Base-by-base conservation (phyloP, 2,329 filamentous ascomycete species). In the Ceratocystiopsis brevicomis region DNA sequence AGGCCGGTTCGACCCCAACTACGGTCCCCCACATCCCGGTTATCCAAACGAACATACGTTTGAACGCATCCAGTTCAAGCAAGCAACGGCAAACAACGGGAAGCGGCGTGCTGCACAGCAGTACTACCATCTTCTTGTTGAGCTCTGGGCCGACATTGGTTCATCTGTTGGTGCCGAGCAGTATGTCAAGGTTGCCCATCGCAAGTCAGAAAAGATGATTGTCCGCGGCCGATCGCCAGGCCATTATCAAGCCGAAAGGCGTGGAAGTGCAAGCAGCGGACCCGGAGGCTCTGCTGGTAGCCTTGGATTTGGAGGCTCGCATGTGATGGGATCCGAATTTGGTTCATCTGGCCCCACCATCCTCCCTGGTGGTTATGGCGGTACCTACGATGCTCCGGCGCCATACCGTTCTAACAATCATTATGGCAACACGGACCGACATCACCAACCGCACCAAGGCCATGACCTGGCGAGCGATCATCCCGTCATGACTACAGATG, bases 61-160 rank as follows among this genome's bases (percentile, higher is more conserved):
- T 56, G 86, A 94, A 56, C 77, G 87, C 12, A 90, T 94, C 42
- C 86, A 94, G 53, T 95, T 94, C 69, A 92, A 93, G 58, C 83
- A 84, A 50, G 86, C 87, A 1, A 94, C 86, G 0, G 84, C 85
- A 19, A 95, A 94, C 62, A 95, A 95, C 51, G 86, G 86, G 39
- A 93, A 93, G 59, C 71, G 87, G 51, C 70, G 87, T 45, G 86
- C 86, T 1, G 84, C 86, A 16, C 86, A 95, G 56, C 87, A 94
- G 53, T 93, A 86, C 58, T 94, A 92, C 54, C 83, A 90, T 53
- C 68, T 95, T n/a, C 73, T 92, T 39, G 78, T 93, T 4, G 85
- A 93, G 56, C 72, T 92, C 1, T 84, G 76, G 59, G 83, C 73
- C 9, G 77, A 87, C 49, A 63, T 84, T 9, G 68, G 73, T 3